Evolutionary conservation across 2,329 filamentous ascomycete genomes (phyloP), one percentile per base, ranked within the genome.

Genomic region (Aspergillus neotritici): DNA sequence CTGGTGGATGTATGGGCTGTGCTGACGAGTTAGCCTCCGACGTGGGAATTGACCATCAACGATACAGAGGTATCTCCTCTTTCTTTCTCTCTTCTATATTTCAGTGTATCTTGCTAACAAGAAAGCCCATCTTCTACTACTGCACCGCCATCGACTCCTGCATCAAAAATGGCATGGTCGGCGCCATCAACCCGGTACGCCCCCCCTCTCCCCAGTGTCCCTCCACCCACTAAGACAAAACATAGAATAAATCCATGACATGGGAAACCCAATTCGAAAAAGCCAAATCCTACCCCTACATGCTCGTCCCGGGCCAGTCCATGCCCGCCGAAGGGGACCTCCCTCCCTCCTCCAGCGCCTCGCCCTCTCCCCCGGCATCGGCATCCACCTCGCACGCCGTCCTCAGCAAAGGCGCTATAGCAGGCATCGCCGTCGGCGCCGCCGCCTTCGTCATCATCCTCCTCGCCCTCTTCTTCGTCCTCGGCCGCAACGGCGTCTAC

Each of bases 71-170:
- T 65, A 57, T 31, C 43, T 17, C 30, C n/a, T n/a, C 5, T 4
- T 15, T n/a, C 4, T 14, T 4, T 31, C 30, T 10, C 17, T 34
- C 3, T 14, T 25, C 12, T 10, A 14, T 49, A 13, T 46, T n/a
- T n/a, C n/a, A n/a, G n/a, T n/a, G n/a, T n/a, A n/a, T n/a, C n/a
- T n/a, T n/a, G n/a, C 34, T 34, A 17, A 30, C 9, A 12, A 17
- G 12, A 3, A 29, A 66, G 15, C 82, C 84, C 0, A 75, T 82
- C 12, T 86, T 83, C 60, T 85, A 78, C 62, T 87, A 87, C 61
- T 87, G 83, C 50, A 78, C 81, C 0, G 83, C 83, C 0, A 74
- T 79, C 0, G 75, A 71, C 1, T 86, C 83, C 2, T 91, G 86
- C 56, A 71, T 73, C 3, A 62, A 67, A 3, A 75, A 83, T 34